phyloP scores from a whole-genome alignment of 495 filamentous ascomycete genomes.

The Neurospora africana region DNA sequence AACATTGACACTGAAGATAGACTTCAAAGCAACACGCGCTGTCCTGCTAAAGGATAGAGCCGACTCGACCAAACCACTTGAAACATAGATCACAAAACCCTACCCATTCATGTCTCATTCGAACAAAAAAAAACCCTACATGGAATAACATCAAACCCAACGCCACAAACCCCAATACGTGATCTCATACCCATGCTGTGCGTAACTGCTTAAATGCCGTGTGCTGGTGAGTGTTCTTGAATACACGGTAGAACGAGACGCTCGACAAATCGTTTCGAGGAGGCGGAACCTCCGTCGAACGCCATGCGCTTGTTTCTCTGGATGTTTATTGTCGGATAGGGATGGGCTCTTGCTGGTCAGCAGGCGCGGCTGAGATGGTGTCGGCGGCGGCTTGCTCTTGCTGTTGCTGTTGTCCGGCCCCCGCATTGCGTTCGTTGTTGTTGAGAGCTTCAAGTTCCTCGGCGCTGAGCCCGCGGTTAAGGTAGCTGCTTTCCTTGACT shows the following conservation, averaged over 20 bases:
- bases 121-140: neutral
- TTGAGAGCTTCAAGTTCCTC: conserved; percentile 47
- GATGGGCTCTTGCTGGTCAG: conserved; percentile 42
- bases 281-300: neutral
- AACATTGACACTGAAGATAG: neutral
- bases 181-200: neutral
- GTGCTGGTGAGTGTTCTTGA: neutral
- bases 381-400: conserved; percentile 7
- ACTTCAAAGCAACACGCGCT: neutral
- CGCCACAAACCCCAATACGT: neutral
- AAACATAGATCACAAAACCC: neutral
- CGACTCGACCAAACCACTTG: neutral
- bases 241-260: neutral
- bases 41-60: neutral
- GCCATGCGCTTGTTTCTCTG: neutral
- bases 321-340: conserved; percentile 47
- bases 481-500: conserved; percentile 74
- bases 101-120: neutral
- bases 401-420: conserved; percentile 5
- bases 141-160: neutral
- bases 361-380: conserved; percentile 1
- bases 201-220: neutral
- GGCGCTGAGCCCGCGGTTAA: conserved; percentile 65
- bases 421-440: conserved; percentile 10
- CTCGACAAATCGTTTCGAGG: neutral